Evolutionary conservation across 2,329 filamentous ascomycete species (phyloP).

Genomic region (Calonectria naviculata): DNA sequence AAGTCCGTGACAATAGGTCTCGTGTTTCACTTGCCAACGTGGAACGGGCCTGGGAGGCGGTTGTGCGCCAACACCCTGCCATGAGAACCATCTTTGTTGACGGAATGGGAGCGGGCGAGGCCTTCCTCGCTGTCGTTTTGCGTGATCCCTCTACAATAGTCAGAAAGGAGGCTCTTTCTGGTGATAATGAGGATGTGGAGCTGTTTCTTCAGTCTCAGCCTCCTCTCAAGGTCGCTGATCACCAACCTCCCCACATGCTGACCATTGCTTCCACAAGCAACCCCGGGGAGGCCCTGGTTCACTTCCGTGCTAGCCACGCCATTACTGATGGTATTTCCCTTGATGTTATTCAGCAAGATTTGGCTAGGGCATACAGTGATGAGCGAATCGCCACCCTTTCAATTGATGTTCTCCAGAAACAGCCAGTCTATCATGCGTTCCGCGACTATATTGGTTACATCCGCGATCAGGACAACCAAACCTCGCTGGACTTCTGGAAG

Average conservation of each 20-base stretch:
- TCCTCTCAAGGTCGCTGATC: neutral
- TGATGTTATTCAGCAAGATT: neutral
- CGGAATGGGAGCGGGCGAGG: neutral
- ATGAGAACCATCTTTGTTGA: slow-evolving; percentile 21
- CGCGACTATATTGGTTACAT: neutral
- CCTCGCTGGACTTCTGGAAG: neutral
- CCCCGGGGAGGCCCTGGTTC: neutral
- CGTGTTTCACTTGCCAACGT: neutral
- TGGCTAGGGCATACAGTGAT: neutral
- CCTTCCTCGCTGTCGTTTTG: neutral
- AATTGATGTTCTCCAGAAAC: neutral
- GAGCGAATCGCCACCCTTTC: neutral
- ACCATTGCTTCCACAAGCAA: neutral
- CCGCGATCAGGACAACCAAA: neutral
- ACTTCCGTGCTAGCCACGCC: neutral
- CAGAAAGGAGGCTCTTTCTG: neutral
- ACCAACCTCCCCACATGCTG: neutral
- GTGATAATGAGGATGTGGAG: neutral
- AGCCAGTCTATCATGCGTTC: neutral
- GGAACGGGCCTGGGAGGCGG: slow-evolving; percentile 1
- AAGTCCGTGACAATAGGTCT: neutral
- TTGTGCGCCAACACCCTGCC: slow-evolving; percentile 7
- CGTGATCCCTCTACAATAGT: neutral
- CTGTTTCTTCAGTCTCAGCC: neutral
- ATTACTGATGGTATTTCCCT: neutral